Evolutionary conservation across 192 early-diverging fungal genomes (phyloP).

Genomic region (Backusella luteola): DNA sequence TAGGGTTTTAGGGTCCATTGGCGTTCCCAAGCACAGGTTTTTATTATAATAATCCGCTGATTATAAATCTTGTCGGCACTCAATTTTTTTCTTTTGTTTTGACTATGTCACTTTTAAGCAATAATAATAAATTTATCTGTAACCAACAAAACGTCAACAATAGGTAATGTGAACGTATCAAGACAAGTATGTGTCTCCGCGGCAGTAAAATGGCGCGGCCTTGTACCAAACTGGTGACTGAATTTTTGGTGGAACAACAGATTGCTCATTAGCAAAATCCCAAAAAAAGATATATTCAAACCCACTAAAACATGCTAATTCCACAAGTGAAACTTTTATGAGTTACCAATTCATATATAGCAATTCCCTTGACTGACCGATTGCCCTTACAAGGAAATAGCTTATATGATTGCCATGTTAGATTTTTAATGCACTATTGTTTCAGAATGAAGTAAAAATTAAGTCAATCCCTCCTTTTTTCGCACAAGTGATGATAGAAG

Average conservation of each 20-base stretch:
- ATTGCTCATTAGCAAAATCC: neutral
- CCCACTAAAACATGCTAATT: neutral
- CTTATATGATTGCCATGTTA: neutral
- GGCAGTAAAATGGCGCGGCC: neutral
- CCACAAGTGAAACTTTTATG: neutral
- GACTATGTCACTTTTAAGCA: neutral
- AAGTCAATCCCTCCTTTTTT: neutral
- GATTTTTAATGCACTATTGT: neutral
- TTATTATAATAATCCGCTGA: neutral
- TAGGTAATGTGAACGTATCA: neutral
- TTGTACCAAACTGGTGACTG: neutral
- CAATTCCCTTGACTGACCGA: neutral
- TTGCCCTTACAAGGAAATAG: neutral
- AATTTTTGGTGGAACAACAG: neutral
- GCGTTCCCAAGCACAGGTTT: neutral
- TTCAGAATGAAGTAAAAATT: neutral
- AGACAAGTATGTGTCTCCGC: neutral
- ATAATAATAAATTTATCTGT: neutral
- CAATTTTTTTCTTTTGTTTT: neutral
- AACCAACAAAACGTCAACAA: neutral
- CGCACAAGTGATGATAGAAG: neutral
- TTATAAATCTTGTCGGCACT: neutral
- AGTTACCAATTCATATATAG: neutral
- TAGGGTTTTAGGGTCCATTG: slow-evolving; percentile 6
- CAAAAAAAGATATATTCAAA: neutral